phyloP scores from a whole-genome alignment of 768 basidiomycete species.

The Psilocybe tampanensis region DNA sequence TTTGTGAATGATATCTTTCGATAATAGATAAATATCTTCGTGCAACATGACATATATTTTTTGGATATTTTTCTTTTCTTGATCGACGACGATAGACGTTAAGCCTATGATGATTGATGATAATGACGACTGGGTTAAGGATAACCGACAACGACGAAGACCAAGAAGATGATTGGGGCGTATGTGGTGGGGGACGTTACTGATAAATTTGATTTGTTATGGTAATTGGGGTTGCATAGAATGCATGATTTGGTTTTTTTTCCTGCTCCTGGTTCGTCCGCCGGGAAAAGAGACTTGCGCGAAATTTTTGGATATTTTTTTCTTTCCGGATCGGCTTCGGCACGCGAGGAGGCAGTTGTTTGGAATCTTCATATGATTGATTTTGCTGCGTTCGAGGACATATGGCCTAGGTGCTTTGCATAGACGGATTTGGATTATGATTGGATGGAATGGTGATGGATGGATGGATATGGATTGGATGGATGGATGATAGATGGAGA shows the following conservation, averaged over 20 bases:
- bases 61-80: not conserved
- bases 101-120: too few species aligned
- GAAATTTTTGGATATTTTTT: not conserved
- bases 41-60: not conserved
- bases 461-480: not conserved
- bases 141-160: not conserved
- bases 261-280: not conserved
- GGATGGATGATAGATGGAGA: conserved; percentile 1
- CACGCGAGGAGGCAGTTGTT: not conserved
- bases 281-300: not conserved
- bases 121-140: not conserved
- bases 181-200: not conserved
- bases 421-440: not conserved
- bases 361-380: not conserved
- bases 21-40: not conserved
- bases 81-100: not conserved
- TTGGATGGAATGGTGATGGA: not conserved
- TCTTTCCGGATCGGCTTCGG: not conserved
- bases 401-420: not conserved
- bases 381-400: not conserved
- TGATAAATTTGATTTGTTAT: not conserved
- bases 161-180: not conserved
- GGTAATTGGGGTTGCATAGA: not conserved
- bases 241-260: not conserved
- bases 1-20: not conserved